These are phyloP conservation scores for Phyllostachys edulis DNA, from an alignment of 176 grass and related monocot genomes.

Conservation along the genomic window DNA sequence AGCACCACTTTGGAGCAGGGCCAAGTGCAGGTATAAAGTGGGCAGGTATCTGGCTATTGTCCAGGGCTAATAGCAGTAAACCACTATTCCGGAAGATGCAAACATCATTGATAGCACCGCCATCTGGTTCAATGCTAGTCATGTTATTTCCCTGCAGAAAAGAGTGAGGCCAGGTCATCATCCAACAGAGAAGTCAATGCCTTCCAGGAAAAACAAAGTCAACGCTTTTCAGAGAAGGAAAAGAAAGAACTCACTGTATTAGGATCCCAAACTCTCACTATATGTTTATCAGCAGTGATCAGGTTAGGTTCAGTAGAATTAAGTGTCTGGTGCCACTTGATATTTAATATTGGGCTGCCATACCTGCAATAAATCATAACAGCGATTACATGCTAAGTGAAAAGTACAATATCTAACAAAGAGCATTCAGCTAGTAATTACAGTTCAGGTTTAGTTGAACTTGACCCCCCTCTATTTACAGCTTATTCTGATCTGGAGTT, in stretches of 20 bases:
- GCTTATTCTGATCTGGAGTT: neutral
- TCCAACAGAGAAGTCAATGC: neutral
- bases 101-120: conserved; percentile 79
- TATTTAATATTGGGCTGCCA: conserved; percentile 76
- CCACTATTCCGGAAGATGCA: conserved; percentile 80
- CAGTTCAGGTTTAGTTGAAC: neutral
- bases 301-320: conserved; percentile 86
- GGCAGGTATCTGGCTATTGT: conserved; percentile 89
- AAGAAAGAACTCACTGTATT: conserved; percentile 69
- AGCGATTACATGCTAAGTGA: neutral
- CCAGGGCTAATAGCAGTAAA: conserved; percentile 77
- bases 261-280: conserved; percentile 95
- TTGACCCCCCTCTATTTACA: neutral
- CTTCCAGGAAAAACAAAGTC: neutral
- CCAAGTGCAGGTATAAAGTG: conserved; percentile 88
- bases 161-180: conserved; percentile 36
- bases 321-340: conserved; percentile 91
- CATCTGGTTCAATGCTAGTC: conserved; percentile 90
- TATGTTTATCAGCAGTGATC: conserved; percentile 79
- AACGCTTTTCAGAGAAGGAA: neutral
- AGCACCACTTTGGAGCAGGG: conserved; percentile 96
- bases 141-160: conserved; percentile 78
- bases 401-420: neutral
- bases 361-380: conserved; percentile 61
- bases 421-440: neutral